Percentiles rank a stretch among this genome's conserved stretches.
Evolutionary conservation across 495 filamentous ascomycete species (phyloP).

Genomic region (Tirmania nivea): DNA sequence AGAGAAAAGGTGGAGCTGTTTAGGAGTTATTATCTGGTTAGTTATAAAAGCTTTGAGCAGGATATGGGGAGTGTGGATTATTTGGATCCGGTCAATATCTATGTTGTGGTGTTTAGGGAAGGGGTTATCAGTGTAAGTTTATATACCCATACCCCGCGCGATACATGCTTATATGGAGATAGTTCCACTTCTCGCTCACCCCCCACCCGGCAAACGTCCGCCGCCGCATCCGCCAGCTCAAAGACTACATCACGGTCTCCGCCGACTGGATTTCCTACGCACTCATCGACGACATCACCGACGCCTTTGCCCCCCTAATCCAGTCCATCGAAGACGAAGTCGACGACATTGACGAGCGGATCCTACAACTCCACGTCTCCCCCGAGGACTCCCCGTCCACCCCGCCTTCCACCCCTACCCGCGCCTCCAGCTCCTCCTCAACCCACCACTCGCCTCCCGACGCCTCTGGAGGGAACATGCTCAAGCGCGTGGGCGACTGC

Average conservation of each 20-base stretch:
- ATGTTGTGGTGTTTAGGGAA: slow-evolving; percentile 91
- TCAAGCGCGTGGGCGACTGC: slow-evolving; percentile 69
- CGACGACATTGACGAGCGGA: slow-evolving; percentile 81
- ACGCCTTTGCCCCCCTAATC: slow-evolving; percentile 79
- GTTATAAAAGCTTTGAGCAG: slow-evolving; percentile 78
- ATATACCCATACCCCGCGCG: too few relatives aligned
- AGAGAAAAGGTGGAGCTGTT: slow-evolving; percentile 98
- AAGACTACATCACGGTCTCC: slow-evolving; percentile 78
- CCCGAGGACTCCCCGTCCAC: slow-evolving; percentile 7
- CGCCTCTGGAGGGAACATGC: slow-evolving; percentile 29
- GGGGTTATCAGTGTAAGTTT: slow-evolving; percentile 39
- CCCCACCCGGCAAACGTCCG: slow-evolving; percentile 71
- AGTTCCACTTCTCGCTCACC: slow-evolving; percentile 44
- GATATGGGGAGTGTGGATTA: slow-evolving; percentile 57
- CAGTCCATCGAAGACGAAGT: slow-evolving; percentile 67
- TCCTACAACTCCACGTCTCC: slow-evolving; percentile 34
- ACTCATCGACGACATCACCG: slow-evolving; percentile 95
- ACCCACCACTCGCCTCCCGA: slow-evolving; percentile 4
- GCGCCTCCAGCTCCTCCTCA: background rate
- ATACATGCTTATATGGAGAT: too few relatives aligned
- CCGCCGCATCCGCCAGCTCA: slow-evolving; percentile 72
- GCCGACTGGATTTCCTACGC: slow-evolving; percentile 99
- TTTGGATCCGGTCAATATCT: slow-evolving; percentile 81
- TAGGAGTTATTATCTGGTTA: slow-evolving; percentile 90
- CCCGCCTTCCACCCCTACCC: background rate